Base-by-base conservation (phyloP, 345 rosid species). In the Melaleuca alternifolia region DNA sequence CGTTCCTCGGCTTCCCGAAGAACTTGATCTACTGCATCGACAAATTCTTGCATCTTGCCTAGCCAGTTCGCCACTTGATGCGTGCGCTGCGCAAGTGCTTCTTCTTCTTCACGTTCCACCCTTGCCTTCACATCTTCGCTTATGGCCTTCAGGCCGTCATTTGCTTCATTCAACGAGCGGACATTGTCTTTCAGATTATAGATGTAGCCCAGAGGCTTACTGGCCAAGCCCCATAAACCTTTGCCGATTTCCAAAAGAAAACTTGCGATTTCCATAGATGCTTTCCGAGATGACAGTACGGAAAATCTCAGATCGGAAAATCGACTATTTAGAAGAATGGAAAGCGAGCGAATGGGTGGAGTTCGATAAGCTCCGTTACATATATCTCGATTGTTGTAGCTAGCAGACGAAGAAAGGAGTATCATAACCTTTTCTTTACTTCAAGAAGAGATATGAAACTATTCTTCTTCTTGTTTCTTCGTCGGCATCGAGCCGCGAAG, bases 11-110 rank as follows among this genome's bases (percentile, higher is more conserved):
- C 75, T 28, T 61, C 41, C 0, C 1, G 20, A 61, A 28, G 41
- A 13, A 28, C 5, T 28, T 3, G 41, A 6, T 6, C 10, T 61
- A 1, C 37, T 28, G 2, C 2, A 28, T 1, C 18, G 4, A 0
- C 9, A 28, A 6, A 28, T 1, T 28, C 1, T 61, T 61, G 41
- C 41, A 61, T 20, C 41, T 1, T 14, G 20, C 20, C 18, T 0
- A 61, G 14, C 41, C 75, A 61, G 10, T 14, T 0, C 20, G 0
- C 20, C 75, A 61, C 75, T 14, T 61, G 75, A 0, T 28, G 6
- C 10, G 75, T 61, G 75, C 2, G 41, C 10, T 0, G 1, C 0
- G 1, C 75, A 28, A 0, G 2, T 28, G 1, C 5, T 61, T 0
- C 20, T 28, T 0, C 2, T 13, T 6, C 75, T 61, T 61, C 10